Evolutionary conservation across 116 monocot species (phyloP).

Genomic region (Phalaenopsis hybrid): DNA sequence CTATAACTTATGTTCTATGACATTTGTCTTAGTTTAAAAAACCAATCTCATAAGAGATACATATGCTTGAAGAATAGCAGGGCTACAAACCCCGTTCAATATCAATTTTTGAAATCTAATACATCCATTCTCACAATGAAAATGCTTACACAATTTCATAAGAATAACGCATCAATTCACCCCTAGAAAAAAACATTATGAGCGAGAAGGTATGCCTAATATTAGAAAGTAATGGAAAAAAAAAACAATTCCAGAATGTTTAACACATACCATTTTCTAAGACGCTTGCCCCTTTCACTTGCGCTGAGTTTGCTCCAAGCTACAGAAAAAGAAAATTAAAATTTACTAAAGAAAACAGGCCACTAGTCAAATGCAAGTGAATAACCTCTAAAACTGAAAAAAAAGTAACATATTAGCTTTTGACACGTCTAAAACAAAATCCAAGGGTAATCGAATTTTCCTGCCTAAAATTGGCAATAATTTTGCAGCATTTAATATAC

Average conservation of each 20-base stretch:
- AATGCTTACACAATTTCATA: background rate
- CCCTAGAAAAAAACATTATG: background rate
- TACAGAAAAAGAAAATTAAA: constrained; percentile 24
- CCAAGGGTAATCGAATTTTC: background rate
- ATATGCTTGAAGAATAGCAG: background rate
- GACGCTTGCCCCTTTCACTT: constrained; percentile 73
- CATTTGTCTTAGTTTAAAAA: background rate
- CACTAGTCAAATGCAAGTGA: background rate
- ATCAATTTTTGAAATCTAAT: background rate
- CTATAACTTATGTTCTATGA: background rate
- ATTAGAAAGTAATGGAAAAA: background rate
- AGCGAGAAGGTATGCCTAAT: background rate
- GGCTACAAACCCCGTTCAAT: background rate
- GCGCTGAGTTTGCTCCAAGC: constrained; percentile 94
- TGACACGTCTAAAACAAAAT: background rate
- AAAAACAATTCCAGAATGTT: background rate
- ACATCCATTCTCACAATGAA: background rate
- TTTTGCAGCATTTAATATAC: background rate
- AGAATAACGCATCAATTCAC: constrained; percentile 3
- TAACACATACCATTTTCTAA: constrained; percentile 76
- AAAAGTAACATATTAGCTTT: background rate
- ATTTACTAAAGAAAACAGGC: background rate
- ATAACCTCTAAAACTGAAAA: background rate
- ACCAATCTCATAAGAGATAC: background rate
- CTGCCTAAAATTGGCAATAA: background rate